These are phyloP conservation scores for Trichoderma guizhouense DNA, from an alignment of 2,329 filamentous ascomycete genomes.

Conservation along the genomic window DNA sequence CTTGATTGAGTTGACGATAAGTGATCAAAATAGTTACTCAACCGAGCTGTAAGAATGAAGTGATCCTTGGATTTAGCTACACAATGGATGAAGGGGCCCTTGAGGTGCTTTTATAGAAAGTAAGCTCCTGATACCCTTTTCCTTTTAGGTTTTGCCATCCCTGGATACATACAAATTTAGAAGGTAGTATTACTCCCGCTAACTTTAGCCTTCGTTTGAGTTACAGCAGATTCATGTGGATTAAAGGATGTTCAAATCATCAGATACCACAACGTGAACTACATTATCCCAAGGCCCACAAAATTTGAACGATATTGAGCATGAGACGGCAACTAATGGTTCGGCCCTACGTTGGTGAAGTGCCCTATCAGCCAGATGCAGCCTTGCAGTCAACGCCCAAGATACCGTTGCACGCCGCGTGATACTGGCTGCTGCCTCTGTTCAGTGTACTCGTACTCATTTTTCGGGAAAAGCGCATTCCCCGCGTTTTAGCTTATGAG, in stretches of 20 bases:
- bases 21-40: not conserved
- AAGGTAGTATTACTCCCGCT: constrained; percentile 15
- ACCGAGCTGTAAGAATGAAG: not conserved
- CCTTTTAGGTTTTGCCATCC: not conserved
- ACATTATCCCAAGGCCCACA: not conserved
- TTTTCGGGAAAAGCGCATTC: not conserved
- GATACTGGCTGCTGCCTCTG: not conserved
- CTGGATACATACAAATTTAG: not conserved
- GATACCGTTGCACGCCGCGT: not conserved
- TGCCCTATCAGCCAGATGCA: not conserved
- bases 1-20: not conserved
- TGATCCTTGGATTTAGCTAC: not conserved
- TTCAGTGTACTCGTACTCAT: not conserved
- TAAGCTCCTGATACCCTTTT: not conserved
- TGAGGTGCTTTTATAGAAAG: not conserved
- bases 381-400: not conserved
- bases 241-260: not conserved
- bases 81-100: not conserved
- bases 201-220: not conserved
- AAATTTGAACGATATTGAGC: not conserved
- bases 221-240: not conserved
- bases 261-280: not conserved
- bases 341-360: not conserved
- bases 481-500: not conserved
- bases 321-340: not conserved